A percentile compares a stretch with the other conserved stretches of the same genome.
Evolutionary conservation across 768 basidiomycete genomes (phyloP).

Genomic region (Boletellus ananiceps): DNA sequence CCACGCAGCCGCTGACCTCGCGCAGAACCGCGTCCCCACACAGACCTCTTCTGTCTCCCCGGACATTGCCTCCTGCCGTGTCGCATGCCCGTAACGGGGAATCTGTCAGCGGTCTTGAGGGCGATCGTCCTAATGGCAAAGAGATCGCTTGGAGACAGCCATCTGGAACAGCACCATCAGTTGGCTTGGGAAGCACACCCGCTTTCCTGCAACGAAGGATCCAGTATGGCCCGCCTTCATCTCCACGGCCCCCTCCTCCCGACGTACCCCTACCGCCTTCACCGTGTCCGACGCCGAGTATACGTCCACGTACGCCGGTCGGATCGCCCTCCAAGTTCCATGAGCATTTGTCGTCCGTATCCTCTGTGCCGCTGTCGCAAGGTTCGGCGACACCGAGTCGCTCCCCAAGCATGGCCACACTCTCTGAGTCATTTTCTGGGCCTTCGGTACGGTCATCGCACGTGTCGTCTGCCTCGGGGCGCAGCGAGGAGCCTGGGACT

Average conservation of each 20-base stretch:
- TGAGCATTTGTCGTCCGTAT: slow-evolving; percentile 30
- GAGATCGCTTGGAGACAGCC: slow-evolving; percentile 14
- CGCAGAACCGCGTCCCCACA: slow-evolving; percentile 19
- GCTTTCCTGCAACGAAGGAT: slow-evolving; percentile 30
- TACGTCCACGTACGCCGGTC: slow-evolving; percentile 10
- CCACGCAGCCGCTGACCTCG: slow-evolving; percentile 14
- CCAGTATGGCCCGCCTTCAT: slow-evolving; percentile 21
- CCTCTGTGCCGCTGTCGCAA: slow-evolving; percentile 18
- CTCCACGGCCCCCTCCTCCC: slow-evolving; percentile 26
- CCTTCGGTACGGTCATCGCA: slow-evolving; percentile 26
- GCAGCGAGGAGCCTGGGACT: slow-evolving; percentile 4
- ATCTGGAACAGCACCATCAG: slow-evolving; percentile 5
- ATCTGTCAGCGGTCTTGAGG: background rate
- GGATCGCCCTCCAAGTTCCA: slow-evolving; percentile 27
- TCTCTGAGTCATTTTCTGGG: slow-evolving; percentile 29
- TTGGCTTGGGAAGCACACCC: slow-evolving; percentile 12
- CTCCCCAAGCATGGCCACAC: slow-evolving; percentile 18
- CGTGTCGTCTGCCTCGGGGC: slow-evolving; percentile 18
- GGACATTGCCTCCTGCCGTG: slow-evolving; percentile 1
- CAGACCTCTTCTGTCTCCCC: slow-evolving; percentile 20
- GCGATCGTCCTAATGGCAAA: slow-evolving; percentile 7
- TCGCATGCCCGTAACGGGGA: slow-evolving; percentile 2
- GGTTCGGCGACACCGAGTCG: slow-evolving; percentile 11
- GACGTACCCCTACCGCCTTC: slow-evolving; percentile 29
- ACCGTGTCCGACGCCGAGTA: slow-evolving; percentile 4